Conservation (phyloP, 2,329 filamentous ascomycete species). For the Arthrinium puccinioides region DNA sequence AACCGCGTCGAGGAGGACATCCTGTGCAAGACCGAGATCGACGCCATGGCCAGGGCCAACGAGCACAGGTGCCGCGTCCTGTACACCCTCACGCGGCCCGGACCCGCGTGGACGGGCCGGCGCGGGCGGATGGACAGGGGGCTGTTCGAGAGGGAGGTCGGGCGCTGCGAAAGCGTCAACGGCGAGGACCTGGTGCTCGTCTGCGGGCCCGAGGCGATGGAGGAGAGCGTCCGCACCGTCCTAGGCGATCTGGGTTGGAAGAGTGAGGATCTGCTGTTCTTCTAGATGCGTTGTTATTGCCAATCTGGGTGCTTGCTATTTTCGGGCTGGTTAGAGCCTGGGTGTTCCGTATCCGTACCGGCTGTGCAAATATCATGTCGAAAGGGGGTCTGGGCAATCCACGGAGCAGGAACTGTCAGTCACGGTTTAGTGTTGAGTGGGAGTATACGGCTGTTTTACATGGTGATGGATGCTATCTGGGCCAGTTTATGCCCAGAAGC, state of each 20-base stretch:
- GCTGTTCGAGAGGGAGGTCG: constrained; percentile 54
- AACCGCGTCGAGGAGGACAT: constrained; percentile 77
- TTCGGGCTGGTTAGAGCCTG: too few relatives aligned
- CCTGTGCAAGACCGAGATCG: constrained; percentile 68
- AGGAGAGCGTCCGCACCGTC: constrained; percentile 50
- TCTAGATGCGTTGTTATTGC: too few relatives aligned
- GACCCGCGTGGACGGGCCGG: constrained; percentile 58
- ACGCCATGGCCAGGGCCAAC: constrained; percentile 48
- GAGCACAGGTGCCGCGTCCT: constrained; percentile 54
- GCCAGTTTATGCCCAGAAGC: too few relatives aligned
- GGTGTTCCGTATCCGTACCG: too few relatives aligned
- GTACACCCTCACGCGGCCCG: constrained; percentile 61
- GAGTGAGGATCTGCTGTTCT: constrained; percentile 69
- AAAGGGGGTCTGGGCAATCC: too few relatives aligned
- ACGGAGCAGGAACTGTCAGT: too few relatives aligned
- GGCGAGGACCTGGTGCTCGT: constrained; percentile 61
- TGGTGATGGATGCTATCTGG: too few relatives aligned
- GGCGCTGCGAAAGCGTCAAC: constrained; percentile 24
- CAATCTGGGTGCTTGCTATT: too few relatives aligned
- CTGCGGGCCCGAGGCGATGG: constrained; percentile 72
- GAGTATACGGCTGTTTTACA: too few relatives aligned
- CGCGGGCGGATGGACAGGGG: constrained; percentile 59
- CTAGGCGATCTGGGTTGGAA: constrained; percentile 57
- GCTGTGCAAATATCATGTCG: too few relatives aligned
- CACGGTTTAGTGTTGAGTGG: too few relatives aligned